Conservation (phyloP, 805 yeast species). For the Diddensiella caesifluorescens region DNA sequence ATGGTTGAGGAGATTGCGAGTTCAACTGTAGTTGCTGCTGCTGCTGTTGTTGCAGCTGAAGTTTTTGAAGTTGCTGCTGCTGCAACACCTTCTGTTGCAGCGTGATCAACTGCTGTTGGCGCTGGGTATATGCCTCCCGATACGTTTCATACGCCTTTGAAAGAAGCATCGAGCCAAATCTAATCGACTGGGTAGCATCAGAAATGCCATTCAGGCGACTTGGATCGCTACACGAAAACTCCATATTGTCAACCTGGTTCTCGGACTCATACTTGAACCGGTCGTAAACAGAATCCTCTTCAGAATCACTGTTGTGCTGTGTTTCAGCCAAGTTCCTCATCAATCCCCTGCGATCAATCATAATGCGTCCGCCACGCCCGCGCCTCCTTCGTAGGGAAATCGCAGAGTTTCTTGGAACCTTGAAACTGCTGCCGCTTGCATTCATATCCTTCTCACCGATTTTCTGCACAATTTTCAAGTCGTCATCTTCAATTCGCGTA, state of each 20-base stretch:
- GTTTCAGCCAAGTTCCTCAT: constrained; percentile 30
- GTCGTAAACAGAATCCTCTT: constrained; percentile 38
- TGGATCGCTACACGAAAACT: constrained; percentile 70
- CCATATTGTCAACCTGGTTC: constrained; percentile 37
- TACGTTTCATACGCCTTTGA: constrained; percentile 79
- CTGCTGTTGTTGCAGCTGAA: constrained; percentile 30
- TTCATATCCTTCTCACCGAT: constrained; percentile 19
- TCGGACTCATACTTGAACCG: constrained; percentile 68
- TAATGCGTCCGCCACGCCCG: constrained; percentile 65
- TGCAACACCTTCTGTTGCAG: constrained; percentile 37
- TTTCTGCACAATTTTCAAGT: constrained; percentile 16
- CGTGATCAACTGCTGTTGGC: constrained; percentile 49
- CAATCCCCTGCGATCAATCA: constrained; percentile 69
- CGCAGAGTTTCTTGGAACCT: constrained; percentile 26
- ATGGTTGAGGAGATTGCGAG: too few species aligned
- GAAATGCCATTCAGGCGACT: constrained; percentile 76
- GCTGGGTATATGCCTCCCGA: constrained; percentile 67
- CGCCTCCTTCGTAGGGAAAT: constrained; percentile 58
- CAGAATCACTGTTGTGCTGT: constrained; percentile 26
- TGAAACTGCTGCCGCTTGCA: constrained; percentile 13
- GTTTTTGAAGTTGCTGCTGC: constrained; percentile 34
- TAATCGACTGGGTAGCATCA: constrained; percentile 78
- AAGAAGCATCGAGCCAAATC: constrained; percentile 87
- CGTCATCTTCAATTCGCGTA: constrained; percentile 15
- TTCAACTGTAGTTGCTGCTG: constrained; percentile 21